phyloP scores from a whole-genome alignment of 345 rosid genomes.

The Euphorbia lathyris region DNA sequence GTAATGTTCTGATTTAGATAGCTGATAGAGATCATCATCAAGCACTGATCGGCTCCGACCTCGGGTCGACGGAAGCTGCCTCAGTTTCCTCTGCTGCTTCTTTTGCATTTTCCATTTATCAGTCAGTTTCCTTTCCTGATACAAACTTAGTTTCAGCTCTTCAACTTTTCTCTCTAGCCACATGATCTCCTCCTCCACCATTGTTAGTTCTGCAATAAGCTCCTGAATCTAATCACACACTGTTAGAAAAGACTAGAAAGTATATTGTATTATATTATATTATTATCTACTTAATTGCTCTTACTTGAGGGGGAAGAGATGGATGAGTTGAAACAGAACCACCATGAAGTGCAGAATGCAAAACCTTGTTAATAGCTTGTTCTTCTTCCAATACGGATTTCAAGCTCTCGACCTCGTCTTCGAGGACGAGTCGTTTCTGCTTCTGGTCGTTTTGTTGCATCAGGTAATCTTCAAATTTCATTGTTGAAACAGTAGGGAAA shows the following conservation, averaged over 20 bases:
- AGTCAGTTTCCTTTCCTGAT: constrained; percentile 52
- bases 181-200: constrained; percentile 71
- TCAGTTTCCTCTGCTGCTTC: constrained; percentile 25
- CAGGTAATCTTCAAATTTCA: constrained; percentile 79
- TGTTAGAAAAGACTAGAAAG: too few relatives aligned
- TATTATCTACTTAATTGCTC: neutral
- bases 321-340: constrained; percentile 50
- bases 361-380: constrained; percentile 44
- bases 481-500: constrained; percentile 18
- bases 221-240: constrained; percentile 45
- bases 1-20: constrained; percentile 48
- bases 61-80: constrained; percentile 20
- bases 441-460: constrained; percentile 47
- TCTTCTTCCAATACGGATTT: constrained; percentile 59
- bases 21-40: constrained; percentile 32
- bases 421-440: constrained; percentile 41
- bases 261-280: too few relatives aligned
- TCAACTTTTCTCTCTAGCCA: constrained; percentile 68
- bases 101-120: constrained; percentile 42
- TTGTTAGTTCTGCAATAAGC: constrained; percentile 59
- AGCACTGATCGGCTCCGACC: constrained; percentile 22
- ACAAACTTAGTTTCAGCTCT: constrained; percentile 57
- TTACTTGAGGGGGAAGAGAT: constrained; percentile 60
- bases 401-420: constrained; percentile 61
- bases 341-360: constrained; percentile 52